Evolutionary conservation across 805 yeast genomes (phyloP), one percentile per base, ranked within the genome.

Genomic region (Torulaspora indica): DNA sequence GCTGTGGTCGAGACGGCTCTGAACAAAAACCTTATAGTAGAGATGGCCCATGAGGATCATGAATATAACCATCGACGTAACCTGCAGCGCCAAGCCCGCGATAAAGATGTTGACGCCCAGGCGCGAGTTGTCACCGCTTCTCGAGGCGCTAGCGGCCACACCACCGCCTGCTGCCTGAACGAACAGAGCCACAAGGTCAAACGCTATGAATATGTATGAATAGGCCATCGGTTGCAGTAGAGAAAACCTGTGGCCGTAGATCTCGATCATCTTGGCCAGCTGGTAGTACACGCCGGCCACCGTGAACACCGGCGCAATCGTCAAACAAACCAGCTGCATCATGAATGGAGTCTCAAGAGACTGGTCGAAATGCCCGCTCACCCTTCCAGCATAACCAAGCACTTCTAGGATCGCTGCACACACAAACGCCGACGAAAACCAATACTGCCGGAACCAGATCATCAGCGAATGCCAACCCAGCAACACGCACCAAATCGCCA

Each of bases 101-200:
- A 86, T 75, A 82, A 88, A 84, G 38, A 83, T 51, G 35, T 57
- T 51, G 7, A 50, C 56, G 39, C 68, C 68, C 4, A 43, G 36
- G 13, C 32, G 4, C 12, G 29, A 56, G 33, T 58, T 55, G 4
- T 18, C 14, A 13, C 40, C 43, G 3, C 40, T 38, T 1, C 54
- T 31, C n/a, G 56, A 43, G 10, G 65, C 58, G 0, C 77, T 71
- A 31, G 84, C 80, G 2, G 88, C 85, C 35, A 76, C 63, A 42
- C 82, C 93, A 56, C 95, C 95, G 35, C 95, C 95, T 8, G 68
- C 73, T 3, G 81, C 90, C 65, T 86, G 95, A 15, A 86, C 57
- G 1, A 77, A 65, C 48, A 86, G 68, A 14, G 89, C 74, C 3
- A 79, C 53, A 4, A 84, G 55, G 66, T 88, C 95, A 58, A 82